Base-by-base conservation (phyloP, 176 grass and related monocot genomes). In the Carex kokanica region DNA sequence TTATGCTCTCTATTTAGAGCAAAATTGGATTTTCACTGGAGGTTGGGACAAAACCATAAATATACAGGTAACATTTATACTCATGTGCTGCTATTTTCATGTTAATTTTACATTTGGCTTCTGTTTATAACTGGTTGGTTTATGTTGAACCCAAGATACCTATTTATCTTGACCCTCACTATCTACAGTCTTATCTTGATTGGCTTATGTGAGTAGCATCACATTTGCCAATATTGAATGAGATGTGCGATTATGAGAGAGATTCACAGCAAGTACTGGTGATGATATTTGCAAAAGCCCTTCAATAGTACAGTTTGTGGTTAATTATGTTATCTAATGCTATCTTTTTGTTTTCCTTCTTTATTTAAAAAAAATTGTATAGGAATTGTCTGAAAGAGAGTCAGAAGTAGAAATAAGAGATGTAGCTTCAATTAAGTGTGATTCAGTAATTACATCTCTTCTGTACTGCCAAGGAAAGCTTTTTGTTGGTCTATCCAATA, bases 41-140 rank as follows among this genome's bases (percentile, higher is more conserved):
- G 96, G 96, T 58, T 91, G 89, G 93, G 89, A 95, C 88, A 98
- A 91, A 98, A 31, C 80, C 69, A 79, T 98, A 66, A 85, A 88
- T 83, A 87, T 98, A 78, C 87, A 95, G 91, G 91, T 98, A 82
- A 31, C 52, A 12, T 84, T 86, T 74, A 7, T 81, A 61, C 16
- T 16, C 8, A 14, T 77, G 51, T 55, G 23, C 43, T 77, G 73
- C 49, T 41, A 12, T 45, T 41, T 61, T 24, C 59, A 40, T 43
- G 66, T 41, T 70, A 40, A 32, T 41, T 70, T 52, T 29, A 55
- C 49, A 77, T 31, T 54, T 29, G 5, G 12, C 73, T 55, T 55
- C n/a, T 55, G 47, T 77, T 55, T 55, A 24, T 2, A 5, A 54
- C 24, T 77, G 23, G 14, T 29, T 9, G 13, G 1, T 77, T 77